Conservation (phyloP, 129 eudicot species). For the Centrapalus pauciflorus region DNA sequence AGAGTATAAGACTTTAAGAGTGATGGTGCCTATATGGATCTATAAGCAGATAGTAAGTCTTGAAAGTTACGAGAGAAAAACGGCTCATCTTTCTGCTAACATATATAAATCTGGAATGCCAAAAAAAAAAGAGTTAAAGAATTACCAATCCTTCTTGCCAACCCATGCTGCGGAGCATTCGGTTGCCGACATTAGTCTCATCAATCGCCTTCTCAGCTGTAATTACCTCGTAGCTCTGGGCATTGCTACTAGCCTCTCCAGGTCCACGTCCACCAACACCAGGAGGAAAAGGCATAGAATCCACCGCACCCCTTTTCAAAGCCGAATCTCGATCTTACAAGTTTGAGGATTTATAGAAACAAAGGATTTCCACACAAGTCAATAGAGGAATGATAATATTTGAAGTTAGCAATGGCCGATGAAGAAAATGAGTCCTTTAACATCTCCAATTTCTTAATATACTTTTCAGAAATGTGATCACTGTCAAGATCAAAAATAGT, state of each 20-base stretch:
- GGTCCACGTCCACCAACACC: conserved; percentile 92
- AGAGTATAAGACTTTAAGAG: neutral
- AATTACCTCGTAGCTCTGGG: conserved; percentile 68
- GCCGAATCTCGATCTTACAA: conserved; percentile 75
- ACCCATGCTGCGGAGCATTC: conserved; percentile 99
- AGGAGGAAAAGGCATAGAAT: conserved; percentile 98
- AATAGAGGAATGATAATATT: conserved; percentile 32
- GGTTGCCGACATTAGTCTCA: conserved; percentile 91
- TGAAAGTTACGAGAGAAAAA: neutral
- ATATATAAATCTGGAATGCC: neutral
- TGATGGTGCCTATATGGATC: too few species aligned
- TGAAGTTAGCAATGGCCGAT: conserved; percentile 36
- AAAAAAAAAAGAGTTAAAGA: conserved; percentile 26
- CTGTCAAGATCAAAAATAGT: conserved; percentile 5
- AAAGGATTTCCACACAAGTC: conserved; percentile 51
- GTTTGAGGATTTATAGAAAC: conserved; percentile 31
- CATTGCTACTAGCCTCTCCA: conserved; percentile 47
- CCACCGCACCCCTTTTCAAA: conserved; percentile 52
- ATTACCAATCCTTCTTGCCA: conserved; percentile 99
- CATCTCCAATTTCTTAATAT: conserved; percentile 1
- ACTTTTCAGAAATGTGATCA: conserved; percentile 5
- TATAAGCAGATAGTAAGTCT: neutral
- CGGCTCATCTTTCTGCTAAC: neutral
- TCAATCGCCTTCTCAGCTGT: conserved; percentile 92
- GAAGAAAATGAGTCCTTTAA: conserved; percentile 21